Conservation (phyloP, 2,329 filamentous ascomycete genomes). For the Didymella exigua region DNA sequence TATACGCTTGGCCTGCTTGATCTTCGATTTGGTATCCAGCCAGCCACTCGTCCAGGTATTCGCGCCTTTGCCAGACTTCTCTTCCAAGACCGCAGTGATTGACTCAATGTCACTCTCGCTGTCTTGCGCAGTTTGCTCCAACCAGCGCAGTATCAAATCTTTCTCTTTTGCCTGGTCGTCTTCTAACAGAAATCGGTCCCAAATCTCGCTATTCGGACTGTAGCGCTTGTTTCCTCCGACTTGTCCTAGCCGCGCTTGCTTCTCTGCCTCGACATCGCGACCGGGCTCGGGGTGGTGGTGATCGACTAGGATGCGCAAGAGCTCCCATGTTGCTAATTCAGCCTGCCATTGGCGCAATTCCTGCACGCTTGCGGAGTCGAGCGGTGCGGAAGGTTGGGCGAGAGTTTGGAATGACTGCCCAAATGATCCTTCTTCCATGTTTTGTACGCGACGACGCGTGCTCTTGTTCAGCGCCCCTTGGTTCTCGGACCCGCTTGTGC, state of each 20-base stretch:
- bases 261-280: conserved; percentile 40
- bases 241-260: conserved; percentile 38
- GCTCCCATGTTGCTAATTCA: conserved; percentile 89
- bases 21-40: conserved; percentile 86
- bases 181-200: conserved; percentile 74
- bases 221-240: conserved; percentile 53
- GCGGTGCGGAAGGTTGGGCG: conserved; percentile 22
- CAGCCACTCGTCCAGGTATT: conserved; percentile 83
- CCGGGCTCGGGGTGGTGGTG: conserved; percentile 61
- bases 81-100: conserved; percentile 72
- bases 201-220: conserved; percentile 66
- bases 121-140: conserved; percentile 75
- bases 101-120: conserved; percentile 74
- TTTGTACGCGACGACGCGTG: conserved; percentile 41
- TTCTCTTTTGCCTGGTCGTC: conserved; percentile 79
- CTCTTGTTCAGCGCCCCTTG: conserved; percentile 40
- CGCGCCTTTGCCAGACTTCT: conserved; percentile 68
- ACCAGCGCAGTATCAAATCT: conserved; percentile 80
- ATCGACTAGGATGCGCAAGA: conserved; percentile 76
- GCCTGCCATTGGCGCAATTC: conserved; percentile 72
- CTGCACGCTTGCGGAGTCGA: conserved; percentile 48
- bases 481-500: conserved; percentile 50
- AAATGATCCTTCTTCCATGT: conserved; percentile 31
- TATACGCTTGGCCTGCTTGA: conserved; percentile 87
- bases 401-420: conserved; percentile 28